These are phyloP conservation scores for Eucalyptus marginata DNA, from an alignment of 345 rosid genomes.

Conservation along the genomic window DNA sequence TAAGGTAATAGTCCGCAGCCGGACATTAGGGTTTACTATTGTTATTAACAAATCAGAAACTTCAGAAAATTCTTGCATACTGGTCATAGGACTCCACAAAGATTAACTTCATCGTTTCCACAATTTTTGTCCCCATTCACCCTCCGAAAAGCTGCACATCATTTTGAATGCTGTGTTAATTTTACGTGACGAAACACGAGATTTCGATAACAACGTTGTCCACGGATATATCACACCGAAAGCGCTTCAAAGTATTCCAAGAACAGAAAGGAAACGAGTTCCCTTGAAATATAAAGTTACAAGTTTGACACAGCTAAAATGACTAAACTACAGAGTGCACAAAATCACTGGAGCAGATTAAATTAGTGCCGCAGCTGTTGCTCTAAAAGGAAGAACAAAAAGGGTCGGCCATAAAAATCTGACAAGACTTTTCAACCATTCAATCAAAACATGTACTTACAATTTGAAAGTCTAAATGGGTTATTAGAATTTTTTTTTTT, in stretches of 20 bases:
- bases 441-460: slow-evolving; percentile 31
- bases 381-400: background rate
- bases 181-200: background rate
- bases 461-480: too few species aligned
- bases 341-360: slow-evolving; percentile 37
- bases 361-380: slow-evolving; percentile 15
- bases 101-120: background rate
- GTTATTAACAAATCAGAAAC: background rate
- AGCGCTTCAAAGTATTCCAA: background rate
- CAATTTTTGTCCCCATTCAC: background rate
- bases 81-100: background rate
- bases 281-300: background rate
- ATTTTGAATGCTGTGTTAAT: background rate
- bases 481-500: too few species aligned
- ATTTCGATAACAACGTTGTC: background rate
- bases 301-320: background rate
- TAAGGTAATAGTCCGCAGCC: background rate
- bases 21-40: background rate
- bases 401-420: background rate
- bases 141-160: background rate
- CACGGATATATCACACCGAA: background rate
- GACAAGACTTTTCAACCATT: slow-evolving; percentile 5
- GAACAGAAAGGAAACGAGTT: background rate
- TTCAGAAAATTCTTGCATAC: background rate
- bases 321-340: background rate